Evolutionary conservation across 2,329 filamentous ascomycete species (phyloP).

Genomic region (Ophiostoma perfectum): DNA sequence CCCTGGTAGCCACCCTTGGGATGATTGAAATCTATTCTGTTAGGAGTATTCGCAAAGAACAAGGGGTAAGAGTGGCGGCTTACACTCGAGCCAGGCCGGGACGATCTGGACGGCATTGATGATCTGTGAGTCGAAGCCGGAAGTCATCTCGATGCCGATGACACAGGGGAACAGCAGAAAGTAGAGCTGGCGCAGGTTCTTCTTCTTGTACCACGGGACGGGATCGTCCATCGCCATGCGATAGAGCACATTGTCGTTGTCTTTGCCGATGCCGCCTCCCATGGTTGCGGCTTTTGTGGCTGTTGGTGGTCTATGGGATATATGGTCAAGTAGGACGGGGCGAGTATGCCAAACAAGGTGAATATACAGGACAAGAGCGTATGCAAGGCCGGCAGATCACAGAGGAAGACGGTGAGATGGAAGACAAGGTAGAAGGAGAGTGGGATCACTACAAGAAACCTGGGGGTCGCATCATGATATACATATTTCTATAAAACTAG

Average conservation of each 20-base stretch:
- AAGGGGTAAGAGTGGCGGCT: constrained; percentile 21
- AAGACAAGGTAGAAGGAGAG: not conserved
- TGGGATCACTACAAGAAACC: not conserved
- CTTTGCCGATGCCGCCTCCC: constrained; percentile 16
- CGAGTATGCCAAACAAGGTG: too few relatives aligned
- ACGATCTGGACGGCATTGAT: constrained; percentile 39
- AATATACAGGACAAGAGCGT: too few relatives aligned
- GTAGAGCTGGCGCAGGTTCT: constrained; percentile 50
- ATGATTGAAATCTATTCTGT: constrained; percentile 30
- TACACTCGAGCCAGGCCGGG: constrained; percentile 35
- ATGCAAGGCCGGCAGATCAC: not conserved
- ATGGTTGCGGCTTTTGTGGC: constrained; percentile 18
- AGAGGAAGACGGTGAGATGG: not conserved
- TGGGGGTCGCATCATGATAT: not conserved
- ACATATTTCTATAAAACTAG: not conserved
- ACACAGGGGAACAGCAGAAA: constrained; percentile 52
- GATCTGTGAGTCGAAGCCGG: constrained; percentile 48
- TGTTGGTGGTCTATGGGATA: too few relatives aligned
- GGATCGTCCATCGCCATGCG: constrained; percentile 40
- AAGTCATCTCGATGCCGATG: constrained; percentile 57
- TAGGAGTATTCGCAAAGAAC: not conserved
- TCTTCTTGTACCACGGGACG: constrained; percentile 51
- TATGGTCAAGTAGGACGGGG: too few relatives aligned
- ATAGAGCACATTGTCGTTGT: constrained; percentile 33
- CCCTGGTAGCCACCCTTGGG: constrained; percentile 30